A percentile compares a stretch with the other conserved stretches of the same genome.
phyloP scores from a whole-genome alignment of 225 moss, liverwort and hornwort species.

The Rhytidiadelphus loreus region DNA sequence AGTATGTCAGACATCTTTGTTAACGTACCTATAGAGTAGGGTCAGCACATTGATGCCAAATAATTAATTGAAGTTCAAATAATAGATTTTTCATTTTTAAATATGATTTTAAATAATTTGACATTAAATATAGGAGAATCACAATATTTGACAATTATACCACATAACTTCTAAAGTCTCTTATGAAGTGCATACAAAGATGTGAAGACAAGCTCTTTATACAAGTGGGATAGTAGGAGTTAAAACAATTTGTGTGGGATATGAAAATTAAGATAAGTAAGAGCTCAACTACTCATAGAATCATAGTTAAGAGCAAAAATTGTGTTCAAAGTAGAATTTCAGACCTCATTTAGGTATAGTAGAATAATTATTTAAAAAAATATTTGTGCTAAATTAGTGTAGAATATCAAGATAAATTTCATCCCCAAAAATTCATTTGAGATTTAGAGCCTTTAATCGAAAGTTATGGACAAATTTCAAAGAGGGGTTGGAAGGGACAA shows the following conservation, averaged over 20 bases:
- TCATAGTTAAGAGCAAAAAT: background rate
- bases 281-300: fast-evolving
- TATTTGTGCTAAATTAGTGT: too few relatives aligned
- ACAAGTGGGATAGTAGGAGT: too few relatives aligned
- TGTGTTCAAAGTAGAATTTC: background rate
- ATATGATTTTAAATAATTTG: too few relatives aligned
- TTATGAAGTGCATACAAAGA: background rate
- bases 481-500: background rate
- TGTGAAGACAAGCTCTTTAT: background rate
- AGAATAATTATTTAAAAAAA: background rate
- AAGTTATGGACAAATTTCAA: background rate
- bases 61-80: background rate
- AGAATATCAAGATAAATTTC: background rate
- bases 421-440: too few relatives aligned
- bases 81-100: fast-evolving
- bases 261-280: background rate
- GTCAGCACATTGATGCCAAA: background rate
- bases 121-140: background rate
- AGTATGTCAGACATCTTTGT: background rate
- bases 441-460: background rate
- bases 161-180: background rate
- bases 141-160: background rate
- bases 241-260: background rate
- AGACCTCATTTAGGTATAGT: background rate
- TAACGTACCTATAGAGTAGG: fast-evolving